These are phyloP conservation scores for Aspergillus phoenicis DNA, from an alignment of 2,329 filamentous ascomycete genomes.

Conservation along the genomic window DNA sequence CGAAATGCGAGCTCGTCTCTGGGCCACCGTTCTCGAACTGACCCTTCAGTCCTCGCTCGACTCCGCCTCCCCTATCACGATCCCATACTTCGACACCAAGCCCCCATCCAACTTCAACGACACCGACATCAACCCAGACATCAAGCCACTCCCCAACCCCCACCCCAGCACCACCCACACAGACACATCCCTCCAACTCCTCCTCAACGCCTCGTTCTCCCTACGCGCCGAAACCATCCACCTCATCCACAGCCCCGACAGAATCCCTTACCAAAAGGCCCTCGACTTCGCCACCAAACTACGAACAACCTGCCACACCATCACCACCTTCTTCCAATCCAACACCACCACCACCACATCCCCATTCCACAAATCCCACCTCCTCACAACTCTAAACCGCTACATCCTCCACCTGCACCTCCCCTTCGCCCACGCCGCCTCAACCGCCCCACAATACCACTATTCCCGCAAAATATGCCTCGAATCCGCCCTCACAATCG, in stretches of 20 bases:
- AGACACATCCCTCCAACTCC: constrained; percentile 26
- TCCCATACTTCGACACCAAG: constrained; percentile 12
- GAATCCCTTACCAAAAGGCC: constrained; percentile 20
- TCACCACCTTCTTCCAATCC: constrained; percentile 10
- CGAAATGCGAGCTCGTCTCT: constrained; percentile 21
- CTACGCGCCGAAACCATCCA: constrained; percentile 14
- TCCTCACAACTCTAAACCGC: constrained; percentile 21
- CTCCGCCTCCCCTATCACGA: constrained; percentile 9
- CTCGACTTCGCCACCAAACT: constrained; percentile 20
- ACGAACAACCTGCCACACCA: constrained; percentile 13
- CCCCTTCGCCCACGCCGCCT: constrained; percentile 20
- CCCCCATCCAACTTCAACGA: constrained; percentile 32
- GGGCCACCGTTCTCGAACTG: constrained; percentile 24
- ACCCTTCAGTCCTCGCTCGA: constrained; percentile 20
- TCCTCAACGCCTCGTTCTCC: constrained; percentile 15
- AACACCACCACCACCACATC: background rate
- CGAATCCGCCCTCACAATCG: constrained; percentile 24
- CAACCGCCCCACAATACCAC: constrained; percentile 20
- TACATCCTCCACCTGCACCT: constrained; percentile 22
- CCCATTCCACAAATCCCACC: constrained; percentile 13
- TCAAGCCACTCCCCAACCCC: constrained; percentile 9
- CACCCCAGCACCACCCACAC: constrained; percentile 22
- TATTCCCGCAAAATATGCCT: constrained; percentile 22
- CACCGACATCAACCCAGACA: constrained; percentile 25
- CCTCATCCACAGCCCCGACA: constrained; percentile 6